Evolutionary conservation across 345 rosid genomes (phyloP).

Genomic region (Melaleuca quinquenervia): DNA sequence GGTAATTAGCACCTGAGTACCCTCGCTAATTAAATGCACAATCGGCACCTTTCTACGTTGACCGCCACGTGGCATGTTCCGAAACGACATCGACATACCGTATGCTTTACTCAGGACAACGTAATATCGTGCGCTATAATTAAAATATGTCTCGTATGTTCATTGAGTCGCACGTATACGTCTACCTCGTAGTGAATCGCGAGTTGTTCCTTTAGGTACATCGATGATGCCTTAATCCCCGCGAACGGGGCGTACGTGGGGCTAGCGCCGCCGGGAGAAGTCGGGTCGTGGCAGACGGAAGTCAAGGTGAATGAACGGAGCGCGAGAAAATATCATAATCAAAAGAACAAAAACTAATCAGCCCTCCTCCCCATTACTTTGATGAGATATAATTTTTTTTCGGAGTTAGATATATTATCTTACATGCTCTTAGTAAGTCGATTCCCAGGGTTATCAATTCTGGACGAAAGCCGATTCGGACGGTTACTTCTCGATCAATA

Average conservation of each 20-base stretch:
- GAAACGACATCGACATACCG: background rate
- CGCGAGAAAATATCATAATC: background rate
- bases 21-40: background rate
- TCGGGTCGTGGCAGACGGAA: conserved; percentile 83
- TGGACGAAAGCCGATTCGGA: conserved; percentile 53
- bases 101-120: background rate
- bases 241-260: conserved; percentile 62
- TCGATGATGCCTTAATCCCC: conserved; percentile 15
- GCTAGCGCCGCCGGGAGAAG: conserved; percentile 65
- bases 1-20: conserved; percentile 14
- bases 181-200: background rate
- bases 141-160: background rate
- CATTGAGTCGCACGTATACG: background rate
- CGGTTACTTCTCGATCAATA: conserved; percentile 44
- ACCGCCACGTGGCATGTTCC: background rate
- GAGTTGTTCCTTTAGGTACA: conserved; percentile 6
- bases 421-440: background rate
- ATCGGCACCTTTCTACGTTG: too few relatives aligned
- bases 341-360: background rate
- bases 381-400: background rate
- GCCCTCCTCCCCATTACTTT: background rate
- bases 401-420: too few relatives aligned
- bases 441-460: conserved; percentile 59
- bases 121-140: background rate
- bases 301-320: conserved; percentile 27